phyloP scores from a whole-genome alignment of 1,139 yeast species.

The Magnusiomyces tetraspermus region DNA sequence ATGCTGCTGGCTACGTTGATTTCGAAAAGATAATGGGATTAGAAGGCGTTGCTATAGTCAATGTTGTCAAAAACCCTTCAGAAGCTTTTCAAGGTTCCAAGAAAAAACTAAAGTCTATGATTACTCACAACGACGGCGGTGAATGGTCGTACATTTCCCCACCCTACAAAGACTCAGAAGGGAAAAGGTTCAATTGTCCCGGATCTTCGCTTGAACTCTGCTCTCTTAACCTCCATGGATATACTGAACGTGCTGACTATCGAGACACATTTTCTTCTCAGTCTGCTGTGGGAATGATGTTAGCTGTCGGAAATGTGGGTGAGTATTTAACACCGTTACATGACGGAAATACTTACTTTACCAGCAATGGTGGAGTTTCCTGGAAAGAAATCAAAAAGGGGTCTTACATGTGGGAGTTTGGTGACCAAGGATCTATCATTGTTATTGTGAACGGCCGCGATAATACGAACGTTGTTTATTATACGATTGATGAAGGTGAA shows the following conservation, averaged over 20 bases:
- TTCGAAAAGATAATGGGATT: conserved; percentile 75
- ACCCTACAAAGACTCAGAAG: conserved; percentile 55
- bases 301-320: conserved; percentile 91
- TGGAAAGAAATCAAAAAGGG: conserved; percentile 79
- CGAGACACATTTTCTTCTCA: conserved; percentile 84
- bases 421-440: conserved; percentile 85
- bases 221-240: conserved; percentile 81
- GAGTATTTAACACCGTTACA: conserved; percentile 41
- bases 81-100: conserved; percentile 34
- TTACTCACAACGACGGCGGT: conserved; percentile 89
- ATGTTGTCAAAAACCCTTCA: conserved; percentile 50
- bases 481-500: conserved; percentile 71
- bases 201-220: conserved; percentile 44
- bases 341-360: conserved; percentile 60
- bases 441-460: conserved; percentile 55
- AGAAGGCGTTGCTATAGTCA: conserved; percentile 80
- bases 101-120: conserved; percentile 58
- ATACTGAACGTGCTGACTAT: conserved; percentile 72
- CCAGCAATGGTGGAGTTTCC: conserved; percentile 79
- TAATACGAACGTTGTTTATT: conserved; percentile 49
- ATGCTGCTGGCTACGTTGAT: conserved; percentile 69
- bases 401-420: conserved; percentile 85
- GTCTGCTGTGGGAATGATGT: conserved; percentile 77
- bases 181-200: conserved; percentile 47
- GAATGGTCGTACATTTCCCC: conserved; percentile 69